phyloP scores from a whole-genome alignment of 2,329 filamentous ascomycete genomes.

The Emergomyces africanus region DNA sequence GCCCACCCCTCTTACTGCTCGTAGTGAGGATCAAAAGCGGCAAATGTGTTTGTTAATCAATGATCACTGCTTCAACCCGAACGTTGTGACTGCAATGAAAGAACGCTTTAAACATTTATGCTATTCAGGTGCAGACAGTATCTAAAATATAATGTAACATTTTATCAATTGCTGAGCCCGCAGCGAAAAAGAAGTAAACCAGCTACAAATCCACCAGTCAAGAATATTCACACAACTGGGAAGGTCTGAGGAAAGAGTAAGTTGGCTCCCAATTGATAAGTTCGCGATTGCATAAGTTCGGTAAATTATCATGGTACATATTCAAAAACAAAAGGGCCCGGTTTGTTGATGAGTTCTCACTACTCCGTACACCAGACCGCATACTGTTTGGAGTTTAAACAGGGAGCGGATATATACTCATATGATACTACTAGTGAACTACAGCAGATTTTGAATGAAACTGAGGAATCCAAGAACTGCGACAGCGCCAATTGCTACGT shows the following conservation, averaged over 20 bases:
- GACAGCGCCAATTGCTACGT: conserved; percentile 3
- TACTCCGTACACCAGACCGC: not conserved
- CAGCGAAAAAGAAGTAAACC: not conserved
- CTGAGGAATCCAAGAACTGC: conserved; percentile 7
- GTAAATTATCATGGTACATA: not conserved
- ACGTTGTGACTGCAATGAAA: too few species aligned
- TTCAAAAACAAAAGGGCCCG: not conserved
- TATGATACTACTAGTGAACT: conserved; percentile 42
- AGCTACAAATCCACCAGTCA: not conserved
- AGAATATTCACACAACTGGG: not conserved
- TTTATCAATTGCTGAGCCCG: not conserved
- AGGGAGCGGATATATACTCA: not conserved
- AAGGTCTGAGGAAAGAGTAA: not conserved
- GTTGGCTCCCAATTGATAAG: not conserved
- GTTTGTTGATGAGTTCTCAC: not conserved
- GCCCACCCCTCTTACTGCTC: too few species aligned
- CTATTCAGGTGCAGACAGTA: not conserved
- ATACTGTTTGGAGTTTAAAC: not conserved
- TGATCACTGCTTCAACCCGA: too few species aligned
- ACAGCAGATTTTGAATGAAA: conserved; percentile 52
- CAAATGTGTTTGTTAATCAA: too few species aligned
- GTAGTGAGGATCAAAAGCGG: too few species aligned
- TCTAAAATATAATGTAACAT: not conserved
- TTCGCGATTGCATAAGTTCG: not conserved
- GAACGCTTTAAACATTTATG: not conserved